These are phyloP conservation scores for Dipodascopsis uninucleata DNA, from an alignment of 805 yeast genomes.

Conservation along the genomic window DNA sequence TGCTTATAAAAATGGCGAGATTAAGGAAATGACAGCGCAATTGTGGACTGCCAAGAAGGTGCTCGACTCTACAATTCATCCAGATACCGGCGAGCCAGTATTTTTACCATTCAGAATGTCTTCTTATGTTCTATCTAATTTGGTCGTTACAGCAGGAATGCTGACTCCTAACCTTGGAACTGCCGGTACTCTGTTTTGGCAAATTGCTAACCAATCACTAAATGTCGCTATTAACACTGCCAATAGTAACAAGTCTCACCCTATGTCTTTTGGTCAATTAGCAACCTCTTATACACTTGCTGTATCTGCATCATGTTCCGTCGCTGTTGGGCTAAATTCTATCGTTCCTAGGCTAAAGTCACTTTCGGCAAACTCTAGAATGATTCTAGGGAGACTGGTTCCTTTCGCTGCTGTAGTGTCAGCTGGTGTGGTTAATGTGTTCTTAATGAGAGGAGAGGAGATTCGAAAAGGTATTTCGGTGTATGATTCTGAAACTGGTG, in stretches of 20 bases:
- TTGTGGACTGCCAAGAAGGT: conserved; percentile 86
- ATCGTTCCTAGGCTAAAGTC: conserved; percentile 79
- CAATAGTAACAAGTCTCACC: conserved; percentile 92
- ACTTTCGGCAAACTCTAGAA: conserved; percentile 63
- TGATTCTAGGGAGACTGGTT: conserved; percentile 77
- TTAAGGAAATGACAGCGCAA: conserved; percentile 64
- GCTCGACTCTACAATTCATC: conserved; percentile 90
- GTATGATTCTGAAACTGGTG: conserved; percentile 37
- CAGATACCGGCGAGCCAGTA: conserved; percentile 94
- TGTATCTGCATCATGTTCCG: conserved; percentile 91
- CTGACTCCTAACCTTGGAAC: conserved; percentile 89
- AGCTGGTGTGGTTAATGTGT: conserved; percentile 95
- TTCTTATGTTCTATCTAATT: conserved; percentile 84
- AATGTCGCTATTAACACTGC: conserved; percentile 97
- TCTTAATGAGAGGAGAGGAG: conserved; percentile 94
- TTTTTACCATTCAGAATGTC: conserved; percentile 95
- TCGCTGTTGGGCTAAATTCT: conserved; percentile 88
- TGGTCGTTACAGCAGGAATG: conserved; percentile 97
- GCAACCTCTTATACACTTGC: conserved; percentile 79
- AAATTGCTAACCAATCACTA: conserved; percentile 91
- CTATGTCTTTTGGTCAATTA: conserved; percentile 73
- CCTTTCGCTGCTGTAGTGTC: conserved; percentile 99
- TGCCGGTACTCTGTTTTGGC: conserved; percentile 94
- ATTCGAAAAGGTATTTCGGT: conserved; percentile 54
- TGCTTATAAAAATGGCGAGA: conserved; percentile 68